Base-by-base conservation (phyloP, 306 rosid species). In the Bauhinia variegata region DNA sequence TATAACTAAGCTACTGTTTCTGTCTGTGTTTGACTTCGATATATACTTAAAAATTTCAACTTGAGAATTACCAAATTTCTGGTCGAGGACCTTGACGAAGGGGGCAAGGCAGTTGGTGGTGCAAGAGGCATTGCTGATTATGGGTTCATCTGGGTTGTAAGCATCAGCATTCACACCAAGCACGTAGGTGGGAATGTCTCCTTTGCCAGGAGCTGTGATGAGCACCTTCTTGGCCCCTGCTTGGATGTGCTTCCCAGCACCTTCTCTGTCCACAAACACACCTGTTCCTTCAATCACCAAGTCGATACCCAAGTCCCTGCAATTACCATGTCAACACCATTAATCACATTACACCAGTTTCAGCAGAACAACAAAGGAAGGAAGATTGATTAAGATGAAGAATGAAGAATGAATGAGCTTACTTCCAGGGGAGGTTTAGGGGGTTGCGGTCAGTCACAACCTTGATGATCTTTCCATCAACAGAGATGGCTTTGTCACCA, bases 81-180 rank as follows among this genome's bases (percentile, higher is more conserved):
- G 88, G 64, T 93, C 97, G 3, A 93, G 93, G 66, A 93, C 98
- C 83, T 93, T 93, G 80, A 93, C 98, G 48, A 93, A 93, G 47
- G 98, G 98, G 70, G 98, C 98, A 58, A 93, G 98, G 83, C 98
- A 93, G 79, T 93, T 93, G 73, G 98, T 93, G 78, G 98, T 93
- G 87, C 98, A 93, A 80, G 98, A 93, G 57, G 98, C 98, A 69
- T 93, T 93, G 88, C 98, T 93, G 78, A 93, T 93, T 79, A 93
- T 90, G 63, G 84, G 51, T 15, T 93, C 99, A 4, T 73, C 85
- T 2, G 50, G 90, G 54, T 3, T 83, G 87, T 93, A 93, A 42
- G 65, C 82, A 17, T 82, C 89, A 7, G 88, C 99, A 54, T 93
- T 93, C 61, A 93, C 99, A 41, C 99, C 99, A 14, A 93, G 90